Percentiles rank a stretch among this genome's conserved stretches.
Conservation (phyloP, 164 flowering plant species). For the Paratinospora sagittata region DNA sequence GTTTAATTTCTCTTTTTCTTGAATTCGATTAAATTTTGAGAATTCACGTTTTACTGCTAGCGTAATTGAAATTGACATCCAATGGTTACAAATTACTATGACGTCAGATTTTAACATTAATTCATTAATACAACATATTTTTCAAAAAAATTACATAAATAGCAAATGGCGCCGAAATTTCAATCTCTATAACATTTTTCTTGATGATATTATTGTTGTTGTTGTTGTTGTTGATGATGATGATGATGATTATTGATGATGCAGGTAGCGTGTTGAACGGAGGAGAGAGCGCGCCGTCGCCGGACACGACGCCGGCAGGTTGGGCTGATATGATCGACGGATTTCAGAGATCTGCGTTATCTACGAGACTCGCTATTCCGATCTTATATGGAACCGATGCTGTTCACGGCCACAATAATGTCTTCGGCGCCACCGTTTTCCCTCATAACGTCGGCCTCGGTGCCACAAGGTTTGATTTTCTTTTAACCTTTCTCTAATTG, state of each 20-base stretch:
- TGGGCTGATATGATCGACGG: constrained; percentile 11
- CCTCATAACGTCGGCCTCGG: constrained; percentile 17
- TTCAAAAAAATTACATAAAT: too few species aligned
- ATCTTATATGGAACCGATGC: constrained; percentile 15
- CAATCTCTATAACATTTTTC: too few species aligned
- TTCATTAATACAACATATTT: too few species aligned
- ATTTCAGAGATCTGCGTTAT: constrained; percentile 5
- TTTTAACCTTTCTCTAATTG: background rate
- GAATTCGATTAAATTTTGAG: background rate
- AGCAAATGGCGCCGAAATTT: background rate
- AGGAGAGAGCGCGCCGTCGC: constrained; percentile 12
- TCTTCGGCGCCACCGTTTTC: constrained; percentile 12
- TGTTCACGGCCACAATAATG: constrained; percentile 15
- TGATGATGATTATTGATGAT: too few species aligned
- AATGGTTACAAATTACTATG: too few species aligned
- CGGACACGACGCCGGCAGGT: background rate
- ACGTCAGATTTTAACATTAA: too few species aligned
- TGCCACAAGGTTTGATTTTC: constrained; percentile 1
- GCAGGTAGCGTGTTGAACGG: constrained; percentile 12
- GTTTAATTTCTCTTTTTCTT: background rate
- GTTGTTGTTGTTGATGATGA: too few species aligned
- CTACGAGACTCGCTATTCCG: constrained; percentile 14
- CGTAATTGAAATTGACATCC: background rate
- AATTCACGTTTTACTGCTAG: background rate
- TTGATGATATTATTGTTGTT: too few species aligned